phyloP scores from a whole-genome alignment of 768 basidiomycete species.

The Phanerodontia chrysosporium region DNA sequence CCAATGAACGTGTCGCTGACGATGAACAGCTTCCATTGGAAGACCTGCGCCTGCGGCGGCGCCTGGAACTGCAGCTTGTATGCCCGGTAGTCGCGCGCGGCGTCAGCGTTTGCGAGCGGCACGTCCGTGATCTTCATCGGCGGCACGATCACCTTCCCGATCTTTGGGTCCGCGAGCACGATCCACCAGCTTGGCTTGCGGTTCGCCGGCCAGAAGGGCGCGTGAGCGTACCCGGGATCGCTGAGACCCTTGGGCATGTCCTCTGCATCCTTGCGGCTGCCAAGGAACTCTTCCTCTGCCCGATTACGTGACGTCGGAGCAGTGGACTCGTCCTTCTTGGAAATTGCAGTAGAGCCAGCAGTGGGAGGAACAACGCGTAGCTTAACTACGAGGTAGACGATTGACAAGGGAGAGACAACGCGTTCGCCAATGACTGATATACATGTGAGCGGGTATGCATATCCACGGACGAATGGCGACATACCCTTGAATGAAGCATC shows the following conservation, averaged over 20 bases:
- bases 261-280: slow-evolving; percentile 57
- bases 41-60: slow-evolving; percentile 75
- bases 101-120: slow-evolving; percentile 52
- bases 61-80: slow-evolving; percentile 96
- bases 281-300: slow-evolving; percentile 64
- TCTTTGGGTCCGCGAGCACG: slow-evolving; percentile 82
- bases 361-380: slow-evolving; percentile 63
- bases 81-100: slow-evolving; percentile 60
- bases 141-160: slow-evolving; percentile 80
- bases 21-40: slow-evolving; percentile 85
- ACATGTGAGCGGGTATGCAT: not conserved
- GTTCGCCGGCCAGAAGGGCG: slow-evolving; percentile 88
- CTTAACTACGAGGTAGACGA: slow-evolving; percentile 84
- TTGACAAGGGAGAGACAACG: slow-evolving; percentile 79
- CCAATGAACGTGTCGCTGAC: slow-evolving; percentile 88
- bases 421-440: slow-evolving; percentile 83
- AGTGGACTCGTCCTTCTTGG: slow-evolving; percentile 34
- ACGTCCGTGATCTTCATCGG: slow-evolving; percentile 80
- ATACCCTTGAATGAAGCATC: slow-evolving; percentile 84
- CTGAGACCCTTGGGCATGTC: slow-evolving; percentile 41
- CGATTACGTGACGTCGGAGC: slow-evolving; percentile 46
- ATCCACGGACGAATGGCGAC: slow-evolving; percentile 10
- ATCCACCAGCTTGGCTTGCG: slow-evolving; percentile 94
- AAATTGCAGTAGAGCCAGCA: slow-evolving; percentile 23
- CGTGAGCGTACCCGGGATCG: slow-evolving; percentile 70